Evolutionary conservation across 441 rosid species (phyloP).

Genomic region (Capsella rubella): DNA sequence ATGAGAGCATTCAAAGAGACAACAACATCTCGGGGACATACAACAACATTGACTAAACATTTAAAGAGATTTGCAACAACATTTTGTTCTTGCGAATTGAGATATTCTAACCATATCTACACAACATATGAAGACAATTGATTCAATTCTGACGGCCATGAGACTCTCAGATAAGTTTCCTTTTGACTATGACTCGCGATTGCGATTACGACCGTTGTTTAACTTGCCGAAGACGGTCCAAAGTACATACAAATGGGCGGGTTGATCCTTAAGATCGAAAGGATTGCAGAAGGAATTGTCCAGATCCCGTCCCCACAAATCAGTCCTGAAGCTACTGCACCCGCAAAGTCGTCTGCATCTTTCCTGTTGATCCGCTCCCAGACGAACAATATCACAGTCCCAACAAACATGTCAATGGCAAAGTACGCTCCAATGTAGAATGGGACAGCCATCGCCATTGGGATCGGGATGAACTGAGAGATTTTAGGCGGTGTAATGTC

Average conservation of each 20-base stretch:
- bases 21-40: slow-evolving; percentile 7
- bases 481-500: slow-evolving; percentile 67
- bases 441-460: slow-evolving; percentile 89
- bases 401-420: slow-evolving; percentile 89
- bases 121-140: slow-evolving; percentile 33
- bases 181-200: not conserved
- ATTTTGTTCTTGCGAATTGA: slow-evolving; percentile 15
- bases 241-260: slow-evolving; percentile 94
- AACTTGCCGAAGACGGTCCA: slow-evolving; percentile 58
- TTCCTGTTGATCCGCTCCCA: slow-evolving; percentile 79
- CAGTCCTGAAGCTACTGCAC: slow-evolving; percentile 84
- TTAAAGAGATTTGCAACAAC: slow-evolving; percentile 35
- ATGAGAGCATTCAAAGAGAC: slow-evolving; percentile 27
- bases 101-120: slow-evolving; percentile 29
- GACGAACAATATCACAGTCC: slow-evolving; percentile 70
- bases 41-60: slow-evolving; percentile 24
- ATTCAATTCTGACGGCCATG: slow-evolving; percentile 19
- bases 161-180: not conserved
- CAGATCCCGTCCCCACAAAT: slow-evolving; percentile 90
- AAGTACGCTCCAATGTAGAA: slow-evolving; percentile 93
- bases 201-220: slow-evolving; percentile 30
- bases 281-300: slow-evolving; percentile 82
- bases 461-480: slow-evolving; percentile 78
- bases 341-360: slow-evolving; percentile 72
- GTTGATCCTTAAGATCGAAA: slow-evolving; percentile 78